These are phyloP conservation scores for Nakaseomyces nivariensis DNA, from an alignment of 1,139 yeast genomes.

Conservation along the genomic window DNA sequence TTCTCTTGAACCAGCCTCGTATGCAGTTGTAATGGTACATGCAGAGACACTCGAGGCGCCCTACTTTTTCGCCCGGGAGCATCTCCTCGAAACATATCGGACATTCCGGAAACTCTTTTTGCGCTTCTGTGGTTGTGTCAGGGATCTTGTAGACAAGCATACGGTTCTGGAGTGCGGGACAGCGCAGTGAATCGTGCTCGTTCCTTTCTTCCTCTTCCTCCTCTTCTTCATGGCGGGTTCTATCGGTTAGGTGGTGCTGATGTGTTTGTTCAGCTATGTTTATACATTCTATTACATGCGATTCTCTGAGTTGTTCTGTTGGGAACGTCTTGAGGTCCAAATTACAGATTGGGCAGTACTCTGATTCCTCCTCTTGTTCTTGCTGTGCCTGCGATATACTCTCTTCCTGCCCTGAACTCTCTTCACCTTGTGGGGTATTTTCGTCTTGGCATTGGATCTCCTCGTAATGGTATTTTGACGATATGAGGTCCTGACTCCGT, in stretches of 20 bases:
- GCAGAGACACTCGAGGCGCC: constrained; percentile 87
- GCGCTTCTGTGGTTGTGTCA: constrained; percentile 14
- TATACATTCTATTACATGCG: constrained; percentile 64
- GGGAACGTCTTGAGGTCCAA: constrained; percentile 27
- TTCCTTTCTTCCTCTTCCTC: constrained; percentile 2
- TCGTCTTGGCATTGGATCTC: neutral
- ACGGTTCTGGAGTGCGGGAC: constrained; percentile 41
- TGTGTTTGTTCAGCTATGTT: constrained; percentile 50
- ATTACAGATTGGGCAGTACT: constrained; percentile 49
- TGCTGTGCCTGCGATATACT: neutral
- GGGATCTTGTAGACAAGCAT: constrained; percentile 81
- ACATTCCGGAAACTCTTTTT: constrained; percentile 53
- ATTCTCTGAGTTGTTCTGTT: constrained; percentile 43
- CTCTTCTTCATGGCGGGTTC: neutral
- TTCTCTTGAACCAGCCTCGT: constrained; percentile 78
- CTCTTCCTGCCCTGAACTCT: constrained; percentile 26
- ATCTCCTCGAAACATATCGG: constrained; percentile 89
- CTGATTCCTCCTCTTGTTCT: constrained; percentile 1
- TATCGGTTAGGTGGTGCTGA: constrained; percentile 38
- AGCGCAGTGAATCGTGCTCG: constrained; percentile 4
- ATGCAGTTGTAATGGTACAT: constrained; percentile 88
- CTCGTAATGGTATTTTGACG: constrained; percentile 1
- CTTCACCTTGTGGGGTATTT: constrained; percentile 5
- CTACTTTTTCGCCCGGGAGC: constrained; percentile 78
- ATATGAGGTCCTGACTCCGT: constrained; percentile 1